Evolutionary conservation across 2,329 filamentous ascomycete genomes (phyloP).

Genomic region (Neonectria hederae): DNA sequence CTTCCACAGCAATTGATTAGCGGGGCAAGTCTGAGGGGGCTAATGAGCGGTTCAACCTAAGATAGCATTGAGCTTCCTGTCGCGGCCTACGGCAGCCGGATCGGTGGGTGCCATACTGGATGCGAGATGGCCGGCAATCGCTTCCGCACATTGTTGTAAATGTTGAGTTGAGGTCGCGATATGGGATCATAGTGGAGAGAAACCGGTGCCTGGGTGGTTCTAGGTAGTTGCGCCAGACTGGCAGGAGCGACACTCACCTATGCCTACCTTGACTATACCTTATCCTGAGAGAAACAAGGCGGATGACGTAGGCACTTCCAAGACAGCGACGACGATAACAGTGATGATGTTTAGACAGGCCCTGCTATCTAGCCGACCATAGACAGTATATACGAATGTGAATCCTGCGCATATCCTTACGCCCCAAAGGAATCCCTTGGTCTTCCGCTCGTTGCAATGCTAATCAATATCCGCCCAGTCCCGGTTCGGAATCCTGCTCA

Average conservation of each 20-base stretch:
- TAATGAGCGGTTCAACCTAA: constrained; percentile 29
- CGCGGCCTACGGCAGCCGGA: constrained; percentile 25
- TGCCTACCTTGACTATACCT: constrained; percentile 19
- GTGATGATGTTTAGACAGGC: constrained; percentile 15
- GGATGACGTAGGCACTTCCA: neutral
- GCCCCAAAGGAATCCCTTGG: constrained; percentile 27
- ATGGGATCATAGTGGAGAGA: too few species aligned
- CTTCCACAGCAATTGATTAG: constrained; percentile 27
- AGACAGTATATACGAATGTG: constrained; percentile 33
- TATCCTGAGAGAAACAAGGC: too few species aligned
- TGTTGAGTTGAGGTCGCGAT: neutral
- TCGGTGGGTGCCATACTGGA: constrained; percentile 36
- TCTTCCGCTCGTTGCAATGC: constrained; percentile 15
- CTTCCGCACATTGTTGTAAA: neutral
- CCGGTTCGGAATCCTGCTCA: constrained; percentile 6
- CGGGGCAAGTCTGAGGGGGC: neutral
- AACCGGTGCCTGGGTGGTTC: too few species aligned
- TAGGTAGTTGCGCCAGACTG: neutral
- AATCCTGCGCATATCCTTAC: constrained; percentile 28
- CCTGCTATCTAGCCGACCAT: constrained; percentile 30
- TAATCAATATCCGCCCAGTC: constrained; percentile 3
- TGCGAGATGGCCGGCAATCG: neutral
- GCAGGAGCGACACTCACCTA: constrained; percentile 9
- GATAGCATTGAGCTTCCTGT: constrained; percentile 38
- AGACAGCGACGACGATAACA: neutral